These are phyloP conservation scores for Sanghuangporus sanghuang DNA, from an alignment of 1,284 basidiomycete species.

Conservation along the genomic window DNA sequence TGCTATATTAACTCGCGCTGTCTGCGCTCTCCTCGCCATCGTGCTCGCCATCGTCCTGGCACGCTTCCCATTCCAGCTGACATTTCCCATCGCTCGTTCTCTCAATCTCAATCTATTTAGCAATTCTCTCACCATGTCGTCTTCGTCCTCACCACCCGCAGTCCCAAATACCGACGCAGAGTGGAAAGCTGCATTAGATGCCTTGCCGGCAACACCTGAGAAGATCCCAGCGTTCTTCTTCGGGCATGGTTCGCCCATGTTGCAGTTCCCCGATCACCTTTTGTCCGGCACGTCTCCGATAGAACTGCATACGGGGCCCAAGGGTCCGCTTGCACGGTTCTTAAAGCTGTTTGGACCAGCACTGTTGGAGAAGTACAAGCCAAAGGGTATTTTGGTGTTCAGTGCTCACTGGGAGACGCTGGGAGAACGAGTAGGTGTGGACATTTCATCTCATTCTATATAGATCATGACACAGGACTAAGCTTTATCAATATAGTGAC, in stretches of 20 bases:
- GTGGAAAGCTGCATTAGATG: slow-evolving; percentile 56
- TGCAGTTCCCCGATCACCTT: slow-evolving; percentile 35
- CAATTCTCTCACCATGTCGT: neutral
- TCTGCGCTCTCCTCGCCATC: slow-evolving; percentile 3
- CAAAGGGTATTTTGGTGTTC: slow-evolving; percentile 72
- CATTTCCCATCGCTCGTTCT: slow-evolving; percentile 6
- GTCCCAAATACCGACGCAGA: slow-evolving; percentile 33
- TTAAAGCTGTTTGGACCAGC: slow-evolving; percentile 63
- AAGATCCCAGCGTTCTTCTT: slow-evolving; percentile 75
- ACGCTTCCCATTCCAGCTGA: neutral
- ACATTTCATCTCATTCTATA: neutral
- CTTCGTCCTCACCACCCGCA: slow-evolving; percentile 15
- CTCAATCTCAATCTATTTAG: slow-evolving; percentile 10
- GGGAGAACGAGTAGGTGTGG: slow-evolving; percentile 48
- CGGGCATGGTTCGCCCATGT: slow-evolving; percentile 60
- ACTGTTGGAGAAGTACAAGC: slow-evolving; percentile 64
- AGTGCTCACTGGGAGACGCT: slow-evolving; percentile 76
- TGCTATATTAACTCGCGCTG: neutral
- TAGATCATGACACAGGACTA: neutral
- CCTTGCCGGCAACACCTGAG: slow-evolving; percentile 53
- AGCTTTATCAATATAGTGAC: slow-evolving; percentile 39
- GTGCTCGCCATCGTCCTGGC: slow-evolving; percentile 1
- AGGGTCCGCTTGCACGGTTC: slow-evolving; percentile 55
- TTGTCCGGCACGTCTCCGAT: slow-evolving; percentile 23
- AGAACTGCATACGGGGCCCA: slow-evolving; percentile 39